These are phyloP conservation scores for Umbelopsis ramanniana DNA, from an alignment of 192 early-diverging fungal species.

Conservation along the genomic window DNA sequence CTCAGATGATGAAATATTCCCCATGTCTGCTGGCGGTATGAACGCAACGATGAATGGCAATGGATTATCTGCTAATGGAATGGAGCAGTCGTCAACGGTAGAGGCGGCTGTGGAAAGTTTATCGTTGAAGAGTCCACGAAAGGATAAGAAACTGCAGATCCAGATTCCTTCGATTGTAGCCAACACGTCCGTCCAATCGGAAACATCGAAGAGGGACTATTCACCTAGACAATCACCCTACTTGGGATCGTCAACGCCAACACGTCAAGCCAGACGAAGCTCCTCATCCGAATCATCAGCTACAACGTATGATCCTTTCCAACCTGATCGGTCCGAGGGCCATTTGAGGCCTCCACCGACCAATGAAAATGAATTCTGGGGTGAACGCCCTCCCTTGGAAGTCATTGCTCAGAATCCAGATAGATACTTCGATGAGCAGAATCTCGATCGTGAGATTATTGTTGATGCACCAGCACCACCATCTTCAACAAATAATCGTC, in stretches of 20 bases:
- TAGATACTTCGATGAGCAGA: slow-evolving; percentile 75
- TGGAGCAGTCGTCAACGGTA: neutral
- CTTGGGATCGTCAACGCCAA: slow-evolving; percentile 2
- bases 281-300: slow-evolving; percentile 12
- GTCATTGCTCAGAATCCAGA: slow-evolving; percentile 70
- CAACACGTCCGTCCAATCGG: neutral
- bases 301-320: slow-evolving; percentile 16
- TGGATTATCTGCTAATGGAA: neutral
- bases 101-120: slow-evolving; percentile 7
- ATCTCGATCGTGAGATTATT: slow-evolving; percentile 74
- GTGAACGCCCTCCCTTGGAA: slow-evolving; percentile 66
- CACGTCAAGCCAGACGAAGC: neutral
- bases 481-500: slow-evolving; percentile 27
- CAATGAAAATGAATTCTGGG: slow-evolving; percentile 45
- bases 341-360: neutral
- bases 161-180: neutral
- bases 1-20: neutral
- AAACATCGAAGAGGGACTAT: neutral
- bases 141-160: slow-evolving; percentile 16
- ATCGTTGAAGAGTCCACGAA: neutral
- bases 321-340: neutral
- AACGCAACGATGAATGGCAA: neutral
- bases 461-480: slow-evolving; percentile 36
- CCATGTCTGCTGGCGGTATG: neutral
- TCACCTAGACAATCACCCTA: slow-evolving; percentile 6